These are phyloP conservation scores for Jasminum sambac DNA, from an alignment of 257 asterid genomes.

Conservation along the genomic window DNA sequence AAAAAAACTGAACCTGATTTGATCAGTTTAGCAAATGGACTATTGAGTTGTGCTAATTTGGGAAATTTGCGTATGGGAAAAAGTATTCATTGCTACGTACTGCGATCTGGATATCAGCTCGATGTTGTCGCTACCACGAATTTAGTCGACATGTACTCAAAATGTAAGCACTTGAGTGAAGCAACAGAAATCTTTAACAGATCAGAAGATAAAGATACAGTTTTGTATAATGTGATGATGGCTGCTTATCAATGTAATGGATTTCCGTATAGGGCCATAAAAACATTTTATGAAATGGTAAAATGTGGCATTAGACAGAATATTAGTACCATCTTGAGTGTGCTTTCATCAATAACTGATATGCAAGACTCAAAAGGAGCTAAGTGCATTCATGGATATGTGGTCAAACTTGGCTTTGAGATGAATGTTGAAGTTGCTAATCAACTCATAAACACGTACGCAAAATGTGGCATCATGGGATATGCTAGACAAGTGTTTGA, in stretches of 20 bases:
- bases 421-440: constrained; percentile 38
- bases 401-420: constrained; percentile 43
- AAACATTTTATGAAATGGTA: constrained; percentile 41
- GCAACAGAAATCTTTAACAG: constrained; percentile 38
- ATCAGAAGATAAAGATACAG: constrained; percentile 39
- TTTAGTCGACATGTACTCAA: constrained; percentile 54
- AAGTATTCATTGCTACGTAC: constrained; percentile 43
- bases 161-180: constrained; percentile 38
- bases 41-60: constrained; percentile 45
- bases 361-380: constrained; percentile 27
- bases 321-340: constrained; percentile 41
- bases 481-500: constrained; percentile 38
- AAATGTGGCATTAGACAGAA: constrained; percentile 30
- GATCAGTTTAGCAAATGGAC: constrained; percentile 50
- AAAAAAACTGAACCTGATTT: constrained; percentile 39
- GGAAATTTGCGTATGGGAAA: constrained; percentile 47
- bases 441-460: constrained; percentile 40
- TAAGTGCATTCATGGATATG: constrained; percentile 47
- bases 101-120: constrained; percentile 37
- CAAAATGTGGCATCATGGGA: constrained; percentile 38
- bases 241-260: constrained; percentile 47
- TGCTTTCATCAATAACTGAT: constrained; percentile 43
- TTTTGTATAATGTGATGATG: constrained; percentile 52
- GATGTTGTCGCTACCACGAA: constrained; percentile 56
- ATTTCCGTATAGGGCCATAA: constrained; percentile 32